phyloP scores from a whole-genome alignment of 2,329 filamentous ascomycete species.

The Clarireedia paspali region DNA sequence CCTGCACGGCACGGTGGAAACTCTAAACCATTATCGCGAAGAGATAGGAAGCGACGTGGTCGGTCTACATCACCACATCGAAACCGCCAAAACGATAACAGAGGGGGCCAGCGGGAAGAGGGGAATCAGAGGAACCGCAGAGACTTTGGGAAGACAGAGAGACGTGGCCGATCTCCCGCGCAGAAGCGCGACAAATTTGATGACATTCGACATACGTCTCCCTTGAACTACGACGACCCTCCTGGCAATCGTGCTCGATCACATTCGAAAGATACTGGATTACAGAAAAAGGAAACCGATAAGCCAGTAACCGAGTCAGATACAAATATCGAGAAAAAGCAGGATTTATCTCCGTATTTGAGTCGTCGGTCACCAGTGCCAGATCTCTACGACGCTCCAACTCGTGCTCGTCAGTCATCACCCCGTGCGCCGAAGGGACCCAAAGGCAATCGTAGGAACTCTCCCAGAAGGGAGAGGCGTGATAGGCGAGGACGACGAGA shows the following conservation, averaged over 20 bases:
- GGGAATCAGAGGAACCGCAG: slow-evolving; percentile 21
- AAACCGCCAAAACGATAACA: slow-evolving; percentile 23
- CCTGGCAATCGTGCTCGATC: slow-evolving; percentile 15
- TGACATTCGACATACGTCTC: slow-evolving; percentile 12
- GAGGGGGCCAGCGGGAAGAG: slow-evolving; percentile 15
- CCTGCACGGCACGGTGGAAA: slow-evolving; percentile 22
- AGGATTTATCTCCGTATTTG: slow-evolving; percentile 16
- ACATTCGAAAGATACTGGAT: slow-evolving; percentile 9
- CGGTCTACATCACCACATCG: slow-evolving; percentile 23
- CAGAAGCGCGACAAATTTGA: slow-evolving; percentile 21
- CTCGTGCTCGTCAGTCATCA: slow-evolving; percentile 23
- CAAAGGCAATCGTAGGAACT: slow-evolving; percentile 18
- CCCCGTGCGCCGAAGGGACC: slow-evolving; percentile 23
- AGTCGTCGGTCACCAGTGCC: slow-evolving; percentile 22
- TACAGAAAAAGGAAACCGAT: slow-evolving; percentile 15
- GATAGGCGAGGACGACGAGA: slow-evolving; percentile 21
- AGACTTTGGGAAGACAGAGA: slow-evolving; percentile 21
- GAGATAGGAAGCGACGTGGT: slow-evolving; percentile 23
- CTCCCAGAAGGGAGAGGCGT: slow-evolving; percentile 20
- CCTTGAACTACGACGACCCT: slow-evolving; percentile 11
- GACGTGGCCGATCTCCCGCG: slow-evolving; percentile 25
- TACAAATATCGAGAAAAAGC: slow-evolving; percentile 18
- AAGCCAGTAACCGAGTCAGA: slow-evolving; percentile 17
- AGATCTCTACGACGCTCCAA: slow-evolving; percentile 25
- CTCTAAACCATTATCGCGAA: slow-evolving; percentile 16